Conservation (phyloP, 1,139 yeast genomes). For the Yamadazyma friedrichii region DNA sequence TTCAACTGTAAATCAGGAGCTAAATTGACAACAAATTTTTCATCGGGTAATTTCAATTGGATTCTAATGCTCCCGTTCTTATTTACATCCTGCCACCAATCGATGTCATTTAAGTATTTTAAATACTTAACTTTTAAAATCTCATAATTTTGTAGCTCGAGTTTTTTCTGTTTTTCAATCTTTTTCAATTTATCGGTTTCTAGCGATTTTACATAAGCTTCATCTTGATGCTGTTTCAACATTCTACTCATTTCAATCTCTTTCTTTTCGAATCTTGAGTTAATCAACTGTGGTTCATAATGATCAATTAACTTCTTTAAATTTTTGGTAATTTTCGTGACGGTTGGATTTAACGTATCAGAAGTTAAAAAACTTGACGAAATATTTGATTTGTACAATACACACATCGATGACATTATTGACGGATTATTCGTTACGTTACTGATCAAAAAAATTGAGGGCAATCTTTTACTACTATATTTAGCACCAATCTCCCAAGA, state of each 20-base stretch:
- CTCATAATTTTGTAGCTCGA: conserved; percentile 14
- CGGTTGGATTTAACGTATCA: conserved; percentile 19
- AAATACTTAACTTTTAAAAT: conserved; percentile 16
- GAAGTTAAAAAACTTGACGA: conserved; percentile 20
- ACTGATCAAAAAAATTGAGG: conserved; percentile 46
- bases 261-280: conserved; percentile 50
- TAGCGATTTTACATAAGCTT: conserved; percentile 52
- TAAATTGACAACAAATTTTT: conserved; percentile 38
- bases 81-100: conserved; percentile 18
- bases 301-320: conserved; percentile 36
- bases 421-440: conserved; percentile 52
- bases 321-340: conserved; percentile 30
- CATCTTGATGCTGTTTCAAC: conserved; percentile 56
- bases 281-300: conserved; percentile 52
- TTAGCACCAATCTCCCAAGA: conserved; percentile 49
- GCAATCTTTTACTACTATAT: conserved; percentile 40
- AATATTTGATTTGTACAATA: conserved; percentile 42
- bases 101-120: conserved; percentile 10
- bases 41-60: conserved; percentile 44
- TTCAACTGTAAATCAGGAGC: conserved; percentile 44
- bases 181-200: conserved; percentile 43
- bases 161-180: conserved; percentile 24
- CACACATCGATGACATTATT: conserved; percentile 53
- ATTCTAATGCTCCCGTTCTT: conserved; percentile 20
- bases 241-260: conserved; percentile 52